Evolutionary conservation across 495 filamentous ascomycete species (phyloP), one percentile per base, ranked within the genome.

Genomic region (Saxophila tyrrhenica): DNA sequence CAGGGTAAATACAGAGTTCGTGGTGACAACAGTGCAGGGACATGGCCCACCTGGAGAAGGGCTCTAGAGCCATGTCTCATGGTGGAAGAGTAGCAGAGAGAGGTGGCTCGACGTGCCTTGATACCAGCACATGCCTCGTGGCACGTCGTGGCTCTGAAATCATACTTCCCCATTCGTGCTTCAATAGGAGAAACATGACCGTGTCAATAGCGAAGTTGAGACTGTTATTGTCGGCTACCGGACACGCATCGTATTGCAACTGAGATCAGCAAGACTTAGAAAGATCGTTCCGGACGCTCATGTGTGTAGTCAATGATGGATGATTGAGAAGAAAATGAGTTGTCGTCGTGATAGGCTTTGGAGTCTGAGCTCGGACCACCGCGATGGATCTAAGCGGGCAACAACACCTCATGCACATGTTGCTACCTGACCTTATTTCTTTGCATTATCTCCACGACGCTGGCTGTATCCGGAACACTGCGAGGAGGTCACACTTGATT

Each of bases 181-280:
- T 54, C 52, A 54, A 54, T 54, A 54, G 52, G 22, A 48, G 24
- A 21, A 21, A 19, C 51, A 17, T 23, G 21, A 8, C 42, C 17
- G 5, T 44, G 16, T 44, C 8, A 44, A 44, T 44, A 44, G 41
- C 41, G n/a, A n/a, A n/a, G n/a, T n/a, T n/a, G n/a, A n/a, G n/a
- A n/a, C 15, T 5, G 7, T 44, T 44, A 44, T 17, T 44, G 41
- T 44, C 41, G 41, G 41, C 41, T 44, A 17, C 5, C 7, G 41
- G 7, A 44, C 8, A 17, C 41, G 17, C 17, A 3, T 9, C 41
- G 13, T 5, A 13, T 13, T 35, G 5, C 29, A 13, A 5, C 13
- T 13, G 29, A 5, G 29, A 35, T 35, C 29, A 35, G 29, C 29
- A 35, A 35, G 29, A 35, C 29, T 13, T 35, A n/a, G n/a, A n/a